These are phyloP conservation scores for Neolentinus lepideus DNA, from an alignment of 1,284 basidiomycete genomes.

Conservation along the genomic window DNA sequence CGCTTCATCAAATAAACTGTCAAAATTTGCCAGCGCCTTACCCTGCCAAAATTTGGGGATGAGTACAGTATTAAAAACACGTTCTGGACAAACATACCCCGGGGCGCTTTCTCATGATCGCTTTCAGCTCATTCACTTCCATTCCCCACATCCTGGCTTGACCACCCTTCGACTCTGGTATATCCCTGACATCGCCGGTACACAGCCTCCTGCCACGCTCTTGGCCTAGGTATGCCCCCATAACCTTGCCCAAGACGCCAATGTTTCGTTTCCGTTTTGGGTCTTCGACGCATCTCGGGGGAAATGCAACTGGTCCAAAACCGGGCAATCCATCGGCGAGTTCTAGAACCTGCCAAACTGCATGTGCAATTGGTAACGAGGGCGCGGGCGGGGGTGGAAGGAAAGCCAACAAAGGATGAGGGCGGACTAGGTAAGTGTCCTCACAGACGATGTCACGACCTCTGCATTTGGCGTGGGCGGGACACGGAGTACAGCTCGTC, in stretches of 20 bases:
- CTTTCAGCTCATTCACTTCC: constrained; percentile 46
- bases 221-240: constrained; percentile 63
- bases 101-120: constrained; percentile 51
- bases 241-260: constrained; percentile 67
- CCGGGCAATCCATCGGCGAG: constrained; percentile 70
- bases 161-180: constrained; percentile 43
- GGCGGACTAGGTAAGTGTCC: constrained; percentile 65
- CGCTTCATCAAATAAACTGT: constrained; percentile 75
- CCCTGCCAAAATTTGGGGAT: constrained; percentile 26
- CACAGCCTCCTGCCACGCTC: constrained; percentile 71
- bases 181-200: constrained; percentile 33
- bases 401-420: constrained; percentile 53
- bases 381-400: constrained; percentile 27
- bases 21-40: constrained; percentile 46
- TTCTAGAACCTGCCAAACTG: constrained; percentile 36
- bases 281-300: constrained; percentile 80
- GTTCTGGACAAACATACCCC: constrained; percentile 22
- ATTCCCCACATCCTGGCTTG: constrained; percentile 75
- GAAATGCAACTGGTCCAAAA: constrained; percentile 71
- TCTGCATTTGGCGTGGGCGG: constrained; percentile 72
- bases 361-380: constrained; percentile 32
- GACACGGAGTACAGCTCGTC: constrained; percentile 78
- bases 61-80: not conserved
- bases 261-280: constrained; percentile 75
- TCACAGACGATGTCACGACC: constrained; percentile 64